Evolutionary conservation across 2,329 filamentous ascomycete species (phyloP), one percentile per base, ranked within the genome.

Genomic region (Trichoderma sp.): DNA sequence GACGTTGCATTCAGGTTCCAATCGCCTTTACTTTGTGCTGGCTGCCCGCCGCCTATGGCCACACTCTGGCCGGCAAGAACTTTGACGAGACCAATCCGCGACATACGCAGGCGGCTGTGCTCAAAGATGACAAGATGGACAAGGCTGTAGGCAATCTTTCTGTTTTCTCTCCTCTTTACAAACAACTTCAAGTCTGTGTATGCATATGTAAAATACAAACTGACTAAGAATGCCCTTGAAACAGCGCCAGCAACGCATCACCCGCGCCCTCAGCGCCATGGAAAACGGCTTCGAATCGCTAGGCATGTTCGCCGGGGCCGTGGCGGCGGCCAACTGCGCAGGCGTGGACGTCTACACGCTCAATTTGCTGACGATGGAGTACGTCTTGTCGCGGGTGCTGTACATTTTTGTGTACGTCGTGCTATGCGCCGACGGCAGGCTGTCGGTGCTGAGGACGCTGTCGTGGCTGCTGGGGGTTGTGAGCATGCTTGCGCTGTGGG

Each of bases 231-330:
- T 21, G 8, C 18, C 7, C n/a, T 46, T 21, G 18, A 30, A 26
- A 21, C 71, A 86, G 75, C 82, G 80, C 30, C 86, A 89, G 74
- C 88, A 87, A 74, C 82, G 82, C 65, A 80, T 85, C 34, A 75
- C 88, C 52, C 83, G 86, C 60, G 81, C 83, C 32, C 84, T 90
- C 74, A 83, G 84, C 26, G 82, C 83, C 5, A 73, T 77, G 6
- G 74, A 76, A 49, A 85, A 85, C 72, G 80, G 77, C 70, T 78
- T 82, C 70, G 83, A 85, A 75, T 81, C 80, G 3, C 70, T 85
- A 13, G 81, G 80, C 59, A 73, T 83, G 71, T 84, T 79, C 73
- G 79, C 82, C 14, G 79, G 79, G 3, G 79, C 75, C 51, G 78
- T 86, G 21, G 76, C 82, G 46, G 83, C 83, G 18, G 83, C 81